Evolutionary conservation across 2,329 filamentous ascomycete genomes (phyloP).

Genomic region (Fusarium secorum): DNA sequence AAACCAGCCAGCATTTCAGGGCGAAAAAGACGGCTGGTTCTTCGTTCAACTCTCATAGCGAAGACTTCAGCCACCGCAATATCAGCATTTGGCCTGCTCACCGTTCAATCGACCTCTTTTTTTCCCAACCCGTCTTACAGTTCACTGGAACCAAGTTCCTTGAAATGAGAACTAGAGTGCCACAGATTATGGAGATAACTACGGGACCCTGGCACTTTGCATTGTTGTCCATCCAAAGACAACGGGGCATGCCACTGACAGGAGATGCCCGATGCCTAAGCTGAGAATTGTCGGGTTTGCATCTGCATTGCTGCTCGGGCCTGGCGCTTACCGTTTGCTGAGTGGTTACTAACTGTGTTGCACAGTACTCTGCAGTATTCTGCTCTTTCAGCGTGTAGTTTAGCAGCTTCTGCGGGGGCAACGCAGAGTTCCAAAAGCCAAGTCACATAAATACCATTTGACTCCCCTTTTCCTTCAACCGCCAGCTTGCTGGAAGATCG

Average conservation of each 20-base stretch:
- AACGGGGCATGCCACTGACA: slow-evolving; percentile 5
- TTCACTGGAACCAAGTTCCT: background rate
- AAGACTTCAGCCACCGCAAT: slow-evolving; percentile 27
- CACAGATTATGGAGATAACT: slow-evolving; percentile 26
- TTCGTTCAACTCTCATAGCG: slow-evolving; percentile 1
- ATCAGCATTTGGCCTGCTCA: slow-evolving; percentile 12
- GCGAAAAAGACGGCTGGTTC: slow-evolving; percentile 14
- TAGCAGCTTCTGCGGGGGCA: slow-evolving; percentile 3
- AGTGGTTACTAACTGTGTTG: slow-evolving; percentile 4
- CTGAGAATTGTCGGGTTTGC: background rate
- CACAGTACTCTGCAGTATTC: background rate
- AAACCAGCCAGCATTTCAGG: slow-evolving; percentile 2
- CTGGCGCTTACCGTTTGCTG: slow-evolving; percentile 13
- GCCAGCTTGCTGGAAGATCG: slow-evolving; percentile 18
- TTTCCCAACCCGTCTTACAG: slow-evolving; percentile 16
- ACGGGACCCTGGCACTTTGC: slow-evolving; percentile 24
- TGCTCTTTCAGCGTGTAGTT: slow-evolving; percentile 17
- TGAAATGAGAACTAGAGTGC: slow-evolving; percentile 24
- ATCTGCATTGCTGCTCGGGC: slow-evolving; percentile 3
- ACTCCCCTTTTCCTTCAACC: slow-evolving; percentile 13
- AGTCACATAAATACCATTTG: slow-evolving; percentile 21
- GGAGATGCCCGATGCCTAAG: slow-evolving; percentile 21
- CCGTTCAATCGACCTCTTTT: slow-evolving; percentile 20
- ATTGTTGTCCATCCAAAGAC: slow-evolving; percentile 13
- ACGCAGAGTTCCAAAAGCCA: slow-evolving; percentile 22